Base-by-base conservation (phyloP, 495 filamentous ascomycete species). In the Amorphotheca resinae region DNA sequence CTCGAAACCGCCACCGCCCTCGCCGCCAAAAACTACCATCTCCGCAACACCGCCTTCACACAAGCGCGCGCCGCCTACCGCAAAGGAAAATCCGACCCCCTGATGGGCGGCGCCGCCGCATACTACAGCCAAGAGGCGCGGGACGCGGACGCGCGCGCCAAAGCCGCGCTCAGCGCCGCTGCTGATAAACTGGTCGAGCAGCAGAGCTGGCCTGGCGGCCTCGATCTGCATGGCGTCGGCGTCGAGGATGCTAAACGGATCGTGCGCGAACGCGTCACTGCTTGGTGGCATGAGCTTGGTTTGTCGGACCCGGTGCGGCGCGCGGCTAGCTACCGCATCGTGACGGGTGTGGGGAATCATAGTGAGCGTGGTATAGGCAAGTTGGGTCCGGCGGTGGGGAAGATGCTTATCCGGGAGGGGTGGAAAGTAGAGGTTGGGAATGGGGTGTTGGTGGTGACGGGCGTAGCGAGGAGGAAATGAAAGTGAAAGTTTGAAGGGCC, bases 221-320 rank as follows among this genome's bases (percentile, higher is more conserved):
- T 75, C 12, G 86, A 98, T 63, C 65, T 98, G 18, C 91, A 98
- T 55, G 87, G 87, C 9, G 74, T 93, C 11, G 77, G 68, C 17
- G 88, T 95, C 1, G 60, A 74, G 28, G 82, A 94, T 58, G 89
- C 79, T 0, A 67, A 84, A 8, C 68, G 82, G 6, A 94, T 95
- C 36, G 73, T 82, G 0, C 71, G 69, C 26, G 70, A 76, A 28
- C 65, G 71, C 12, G 80, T 84, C 0, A 68, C 71, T 41, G 59
- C 53, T 6, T 98, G 91, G 91, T 98, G 89, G 91, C 68, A 78
- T 8, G 64, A 64, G 2, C 64, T 85, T 9, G 80, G 79, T 1
- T 38, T 50, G 44, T 61, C 66, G 44, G 53, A 67, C 33, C 55
- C 55, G 48, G 72, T 55, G 44, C 57, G 46, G 47, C 62, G 62